A percentile compares a stretch with the other conserved stretches of the same genome.
Conservation (phyloP, 2,329 filamentous ascomycete genomes). For the Macroventuria anomochaeta region DNA sequence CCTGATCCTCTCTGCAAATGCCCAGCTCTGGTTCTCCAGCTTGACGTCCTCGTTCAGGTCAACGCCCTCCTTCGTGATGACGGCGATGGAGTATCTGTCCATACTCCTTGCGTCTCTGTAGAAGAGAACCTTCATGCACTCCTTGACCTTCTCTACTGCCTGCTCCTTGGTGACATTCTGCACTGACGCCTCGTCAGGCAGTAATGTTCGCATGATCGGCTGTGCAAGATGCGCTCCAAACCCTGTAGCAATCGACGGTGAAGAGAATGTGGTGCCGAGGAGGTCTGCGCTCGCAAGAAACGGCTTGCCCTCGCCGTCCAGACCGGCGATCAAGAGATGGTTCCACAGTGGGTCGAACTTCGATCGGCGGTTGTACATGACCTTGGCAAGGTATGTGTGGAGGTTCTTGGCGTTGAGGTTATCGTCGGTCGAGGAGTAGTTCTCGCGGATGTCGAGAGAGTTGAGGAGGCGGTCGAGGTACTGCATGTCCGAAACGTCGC, state of each 20-base stretch:
- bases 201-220: conserved; percentile 83
- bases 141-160: conserved; percentile 80
- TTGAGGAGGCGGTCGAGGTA: conserved; percentile 91
- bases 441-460: conserved; percentile 85
- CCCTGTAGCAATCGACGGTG: conserved; percentile 88
- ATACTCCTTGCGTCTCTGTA: conserved; percentile 94
- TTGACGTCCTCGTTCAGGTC: conserved; percentile 83
- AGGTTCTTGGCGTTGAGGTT: conserved; percentile 88
- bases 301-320: conserved; percentile 77
- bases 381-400: conserved; percentile 94
- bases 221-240: conserved; percentile 93
- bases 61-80: conserved; percentile 86
- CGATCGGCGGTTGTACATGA: conserved; percentile 92
- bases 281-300: conserved; percentile 93
- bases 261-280: conserved; percentile 87
- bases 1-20: conserved; percentile 91
- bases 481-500: conserved; percentile 99
- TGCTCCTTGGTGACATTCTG: conserved; percentile 75
- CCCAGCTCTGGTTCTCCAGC: conserved; percentile 96
- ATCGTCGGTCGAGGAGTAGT: conserved; percentile 68
- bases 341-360: conserved; percentile 99
- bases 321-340: conserved; percentile 85
- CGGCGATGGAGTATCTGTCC: conserved; percentile 88
- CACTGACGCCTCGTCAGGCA: conserved; percentile 82
- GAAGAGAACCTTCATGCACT: conserved; percentile 98